phyloP scores from a whole-genome alignment of 768 basidiomycete species.

The Cystobasidium ongulense region DNA sequence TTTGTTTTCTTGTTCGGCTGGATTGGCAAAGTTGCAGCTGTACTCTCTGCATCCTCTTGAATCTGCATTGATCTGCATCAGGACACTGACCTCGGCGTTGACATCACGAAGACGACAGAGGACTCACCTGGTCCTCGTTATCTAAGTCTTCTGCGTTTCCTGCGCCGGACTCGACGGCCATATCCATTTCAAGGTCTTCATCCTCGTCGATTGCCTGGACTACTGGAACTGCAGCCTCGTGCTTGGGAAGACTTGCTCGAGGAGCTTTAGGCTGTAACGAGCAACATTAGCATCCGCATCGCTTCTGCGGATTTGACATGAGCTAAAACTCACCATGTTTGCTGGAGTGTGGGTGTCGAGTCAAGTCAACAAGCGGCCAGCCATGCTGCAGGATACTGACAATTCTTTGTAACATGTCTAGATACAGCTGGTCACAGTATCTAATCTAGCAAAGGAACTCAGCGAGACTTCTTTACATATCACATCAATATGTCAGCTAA shows the following conservation, averaged over 20 bases:
- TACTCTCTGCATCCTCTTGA: not conserved
- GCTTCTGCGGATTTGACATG: not conserved
- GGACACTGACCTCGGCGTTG: no score
- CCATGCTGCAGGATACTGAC: not conserved
- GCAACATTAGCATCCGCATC: not conserved
- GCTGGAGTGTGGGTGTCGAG: not conserved
- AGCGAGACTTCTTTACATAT: no score
- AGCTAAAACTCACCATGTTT: not conserved
- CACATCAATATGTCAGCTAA: not conserved
- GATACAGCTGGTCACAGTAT: not conserved
- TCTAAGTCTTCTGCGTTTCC: not conserved
- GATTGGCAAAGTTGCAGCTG: not conserved
- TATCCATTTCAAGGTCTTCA: conserved; percentile 10
- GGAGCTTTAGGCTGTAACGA: conserved; percentile 3
- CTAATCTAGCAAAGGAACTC: no score
- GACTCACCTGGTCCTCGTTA: not conserved
- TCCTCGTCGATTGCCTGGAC: not conserved
- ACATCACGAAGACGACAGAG: not conserved
- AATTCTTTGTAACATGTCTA: not conserved
- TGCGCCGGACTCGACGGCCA: not conserved
- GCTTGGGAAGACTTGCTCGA: conserved; percentile 1
- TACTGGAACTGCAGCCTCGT: conserved; percentile 12
- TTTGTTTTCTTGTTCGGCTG: conserved; percentile 36
- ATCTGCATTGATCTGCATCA: not conserved
- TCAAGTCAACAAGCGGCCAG: no score